Percentiles rank a stretch among this genome's conserved stretches.
phyloP scores from a whole-genome alignment of 2,329 filamentous ascomycete species.

The Trichoderma cornu-damae region DNA sequence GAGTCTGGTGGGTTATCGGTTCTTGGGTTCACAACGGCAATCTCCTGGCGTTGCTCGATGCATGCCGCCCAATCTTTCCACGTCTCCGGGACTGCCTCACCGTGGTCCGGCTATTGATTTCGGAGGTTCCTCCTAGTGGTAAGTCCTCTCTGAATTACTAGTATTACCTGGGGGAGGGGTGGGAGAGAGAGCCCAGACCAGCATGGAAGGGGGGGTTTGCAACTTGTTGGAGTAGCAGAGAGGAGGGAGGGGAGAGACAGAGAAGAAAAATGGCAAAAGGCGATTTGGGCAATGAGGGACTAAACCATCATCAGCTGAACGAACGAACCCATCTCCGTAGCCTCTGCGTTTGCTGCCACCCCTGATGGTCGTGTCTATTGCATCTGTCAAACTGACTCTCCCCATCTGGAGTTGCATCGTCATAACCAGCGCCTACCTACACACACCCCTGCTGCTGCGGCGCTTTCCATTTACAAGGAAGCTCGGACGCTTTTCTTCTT shows the following conservation, averaged over 20 bases:
- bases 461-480: constrained; percentile 5
- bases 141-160: not conserved
- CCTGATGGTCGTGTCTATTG: not conserved
- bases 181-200: not conserved
- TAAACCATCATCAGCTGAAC: constrained; percentile 6
- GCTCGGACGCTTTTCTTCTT: not conserved
- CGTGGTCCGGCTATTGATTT: not conserved
- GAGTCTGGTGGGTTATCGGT: not conserved
- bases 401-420: constrained; percentile 6
- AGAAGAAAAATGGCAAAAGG: not conserved
- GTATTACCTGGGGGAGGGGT: not conserved
- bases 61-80: constrained; percentile 12
- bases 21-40: not conserved
- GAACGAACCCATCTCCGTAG: not conserved
- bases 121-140: not conserved
- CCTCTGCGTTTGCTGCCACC: not conserved
- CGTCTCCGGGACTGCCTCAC: constrained; percentile 8
- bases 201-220: constrained; percentile 1
- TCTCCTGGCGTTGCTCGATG: not conserved
- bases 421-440: constrained; percentile 9
- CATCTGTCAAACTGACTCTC: not conserved
- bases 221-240: not conserved
- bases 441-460: constrained; percentile 12
- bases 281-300: not conserved
- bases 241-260: not conserved